Evolutionary conservation across 2,329 filamentous ascomycete genomes (phyloP).

Genomic region (Fulvia fulva): DNA sequence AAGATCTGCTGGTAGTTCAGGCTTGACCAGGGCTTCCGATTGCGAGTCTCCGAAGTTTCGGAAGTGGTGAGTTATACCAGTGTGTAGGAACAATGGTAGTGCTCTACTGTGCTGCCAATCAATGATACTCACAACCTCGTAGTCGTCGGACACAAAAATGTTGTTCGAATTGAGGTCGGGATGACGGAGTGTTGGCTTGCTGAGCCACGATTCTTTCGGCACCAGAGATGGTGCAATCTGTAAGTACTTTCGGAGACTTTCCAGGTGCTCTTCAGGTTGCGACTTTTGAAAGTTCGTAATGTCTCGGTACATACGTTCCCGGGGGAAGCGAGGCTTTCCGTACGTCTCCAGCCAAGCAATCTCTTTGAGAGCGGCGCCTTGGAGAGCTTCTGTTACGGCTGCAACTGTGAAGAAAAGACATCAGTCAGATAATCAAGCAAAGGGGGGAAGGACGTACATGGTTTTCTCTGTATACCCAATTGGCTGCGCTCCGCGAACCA

Average conservation of each 20-base stretch:
- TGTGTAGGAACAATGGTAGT: conserved; percentile 14
- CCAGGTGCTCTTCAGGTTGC: conserved; percentile 24
- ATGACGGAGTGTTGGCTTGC: conserved; percentile 31
- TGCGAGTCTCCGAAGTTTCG: conserved; percentile 38
- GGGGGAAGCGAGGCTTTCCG: conserved; percentile 30
- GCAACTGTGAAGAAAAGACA: conserved; percentile 3
- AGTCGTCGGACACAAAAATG: conserved; percentile 32
- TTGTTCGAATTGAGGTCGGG: conserved; percentile 35
- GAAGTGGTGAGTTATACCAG: conserved; percentile 33
- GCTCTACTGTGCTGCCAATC: conserved; percentile 19
- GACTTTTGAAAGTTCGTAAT: conserved; percentile 22
- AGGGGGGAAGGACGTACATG: conserved; percentile 26
- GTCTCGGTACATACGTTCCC: conserved; percentile 31
- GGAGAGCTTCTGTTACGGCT: conserved; percentile 19
- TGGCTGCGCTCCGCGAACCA: conserved; percentile 31
- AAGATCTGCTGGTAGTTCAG: conserved; percentile 14
- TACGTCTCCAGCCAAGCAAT: conserved; percentile 29
- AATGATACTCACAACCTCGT: conserved; percentile 30
- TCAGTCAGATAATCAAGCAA: not conserved
- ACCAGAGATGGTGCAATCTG: conserved; percentile 22
- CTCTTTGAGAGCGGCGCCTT: conserved; percentile 32
- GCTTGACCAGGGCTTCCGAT: conserved; percentile 19
- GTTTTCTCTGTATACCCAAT: conserved; percentile 27
- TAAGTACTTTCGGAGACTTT: conserved; percentile 30
- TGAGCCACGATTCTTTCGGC: conserved; percentile 14